Conservation (phyloP, 352 stramenopile genomes). For the Salisapilia sapeloensis region DNA sequence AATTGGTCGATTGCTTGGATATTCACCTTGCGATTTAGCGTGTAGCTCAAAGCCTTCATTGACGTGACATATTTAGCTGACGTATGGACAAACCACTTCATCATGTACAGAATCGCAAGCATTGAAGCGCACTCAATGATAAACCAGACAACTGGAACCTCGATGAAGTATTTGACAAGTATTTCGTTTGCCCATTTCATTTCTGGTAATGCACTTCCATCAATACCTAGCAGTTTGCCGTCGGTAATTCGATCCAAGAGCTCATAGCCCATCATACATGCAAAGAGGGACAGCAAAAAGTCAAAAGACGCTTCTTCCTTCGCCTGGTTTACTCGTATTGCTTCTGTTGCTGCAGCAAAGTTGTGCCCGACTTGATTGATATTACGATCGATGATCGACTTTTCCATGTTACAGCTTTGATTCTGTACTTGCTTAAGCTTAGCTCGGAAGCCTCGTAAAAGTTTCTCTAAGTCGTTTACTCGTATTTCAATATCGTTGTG, state of each 20-base stretch:
- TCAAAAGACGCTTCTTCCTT: conserved; percentile 59
- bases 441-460: conserved; percentile 76
- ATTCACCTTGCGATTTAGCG: conserved; percentile 26
- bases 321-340: conserved; percentile 45
- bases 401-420: conserved; percentile 64
- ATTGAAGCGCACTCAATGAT: conserved; percentile 26
- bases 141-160: conserved; percentile 27
- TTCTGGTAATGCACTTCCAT: conserved; percentile 15
- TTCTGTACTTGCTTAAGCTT: conserved; percentile 82
- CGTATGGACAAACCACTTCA: conserved; percentile 17
- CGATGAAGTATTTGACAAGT: conserved; percentile 20
- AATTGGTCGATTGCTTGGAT: conserved; percentile 35
- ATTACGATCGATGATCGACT: conserved; percentile 43
- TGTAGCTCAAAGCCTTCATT: conserved; percentile 18
- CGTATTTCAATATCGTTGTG: conserved; percentile 76
- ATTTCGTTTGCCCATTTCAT: conserved; percentile 35
- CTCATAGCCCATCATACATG: conserved; percentile 85
- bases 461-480: conserved; percentile 88
- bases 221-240: conserved; percentile 67
- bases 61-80: conserved; percentile 16
- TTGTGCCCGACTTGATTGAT: conserved; percentile 48
- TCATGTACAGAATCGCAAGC: conserved; percentile 13
- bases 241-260: conserved; percentile 92
- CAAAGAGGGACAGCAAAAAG: conserved; percentile 84
- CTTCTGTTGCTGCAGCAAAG: conserved; percentile 29